Evolutionary conservation across 805 yeast genomes (phyloP), one percentile per base, ranked within the genome.

Genomic region (Barnettozyma vustinii): DNA sequence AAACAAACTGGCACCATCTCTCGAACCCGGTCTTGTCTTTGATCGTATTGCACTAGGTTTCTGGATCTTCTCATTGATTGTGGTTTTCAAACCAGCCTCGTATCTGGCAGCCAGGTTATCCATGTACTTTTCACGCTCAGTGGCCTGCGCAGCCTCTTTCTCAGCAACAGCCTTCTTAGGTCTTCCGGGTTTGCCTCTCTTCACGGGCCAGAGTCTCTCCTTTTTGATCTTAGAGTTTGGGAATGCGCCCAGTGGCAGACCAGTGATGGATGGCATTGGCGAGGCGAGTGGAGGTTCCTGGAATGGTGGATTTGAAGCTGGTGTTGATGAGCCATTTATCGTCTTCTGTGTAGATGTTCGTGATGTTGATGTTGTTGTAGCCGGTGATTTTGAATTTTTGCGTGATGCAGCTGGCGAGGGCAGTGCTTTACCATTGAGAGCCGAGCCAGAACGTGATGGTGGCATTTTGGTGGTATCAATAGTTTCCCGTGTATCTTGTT

Each of bases 181-280:
- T 33, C 53, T 57, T 32, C 56, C 56, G 23, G 58, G 49, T 54
- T 56, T 47, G 52, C 49, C 51, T 41, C 50, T 64, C 57, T 68
- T 70, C 49, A 63, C 56, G 25, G 80, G 74, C 80, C 84, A 75
- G 43, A 75, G 63, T 16, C 80, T 70, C 42, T 80, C 85, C 53
- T 75, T 79, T 58, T 75, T 79, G 35, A 78, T 68, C 57, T 78
- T 83, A 4, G 71, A 65, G 16, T 80, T 77, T 9, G 96, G 96
- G 6, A 74, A 73, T n/a, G 78, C 73, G 54, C 80, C 87, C 47
- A 89, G 65, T 4, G 94, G 84, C 37, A 80, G 71, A 2, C 97
- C 96, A 0, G 92, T 83, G 36, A 80, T 79, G 10, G 76, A 74
- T 39, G 87, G 81, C 10, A 68, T 63, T 0, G 84, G 80, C 35